Evolutionary conservation across 176 grass and related monocot genomes (phyloP), one percentile per base, ranked within the genome.

Genomic region (barley (Hordeum vulgare)): DNA sequence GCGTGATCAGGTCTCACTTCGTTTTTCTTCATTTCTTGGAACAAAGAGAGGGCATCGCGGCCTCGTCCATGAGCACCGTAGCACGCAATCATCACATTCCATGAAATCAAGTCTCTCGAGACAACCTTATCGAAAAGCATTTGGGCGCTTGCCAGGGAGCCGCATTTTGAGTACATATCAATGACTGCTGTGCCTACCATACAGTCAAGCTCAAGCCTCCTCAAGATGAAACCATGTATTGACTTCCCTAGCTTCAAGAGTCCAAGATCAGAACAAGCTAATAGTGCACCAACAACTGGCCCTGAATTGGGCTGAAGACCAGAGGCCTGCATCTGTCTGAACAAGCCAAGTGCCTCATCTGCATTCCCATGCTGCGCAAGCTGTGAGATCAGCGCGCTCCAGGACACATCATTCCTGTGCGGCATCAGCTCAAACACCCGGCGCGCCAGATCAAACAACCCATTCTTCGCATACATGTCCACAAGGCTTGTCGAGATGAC

Each of bases 81-180:
- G 54, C 88, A 85, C 21, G 88, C 82, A 2, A 94, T 94, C 83
- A 88, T 94, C 13, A 65, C 85, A 66, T 94, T 94, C 91, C 91
- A 94, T 12, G 84, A 83, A 31, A 94, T 90, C 82, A 83, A 76
- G 83, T 94, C 91, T 45, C 79, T 83, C 1, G 61, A 76, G 49
- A 34, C 20, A 88, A 90, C 61, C 75, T 63, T 65, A 54, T 80
- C 44, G 37, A 94, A 94, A 33, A 94, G 74, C 13, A 27, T 60
- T 21, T 67, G 85, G 11, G 91, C 88, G 70, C 79, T 83, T 72
- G 26, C 15, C 11, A 94, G 63, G 74, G 79, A 88, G 21, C 91
- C 91, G 0, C 91, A 90, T 82, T 94, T 94, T 9, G 91, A 94
- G 60, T 94, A 94, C 91, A 94, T 94, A 24, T 90, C 57, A 74